Base-by-base conservation (phyloP, 1,139 yeast genomes). In the Kluyveromyces sp. region DNA sequence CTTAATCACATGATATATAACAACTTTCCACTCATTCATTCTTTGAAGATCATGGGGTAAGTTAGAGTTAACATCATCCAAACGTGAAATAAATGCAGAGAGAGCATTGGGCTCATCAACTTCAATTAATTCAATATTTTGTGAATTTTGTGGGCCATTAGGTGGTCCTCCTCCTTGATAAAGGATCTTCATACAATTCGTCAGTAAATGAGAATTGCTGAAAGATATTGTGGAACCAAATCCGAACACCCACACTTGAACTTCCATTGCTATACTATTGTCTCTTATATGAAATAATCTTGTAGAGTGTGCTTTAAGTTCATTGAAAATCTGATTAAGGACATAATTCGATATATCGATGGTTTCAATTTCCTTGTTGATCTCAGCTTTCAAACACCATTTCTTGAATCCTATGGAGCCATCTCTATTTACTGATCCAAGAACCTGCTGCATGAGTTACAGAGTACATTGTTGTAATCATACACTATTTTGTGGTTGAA, bases 241-340 rank as follows among this genome's bases (percentile, higher is more conserved):
- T 7, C 58, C 55, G 41, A 63, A 61, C 26, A 61, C 34, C 67
- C 67, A 63, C 4, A 61, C 32, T 3, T n/a, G 7, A 15, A 55
- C 44, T 3, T 54, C 30, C 15, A 42, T 40, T 7, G 29, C 31
- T 29, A 29, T 37, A 6, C 38, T 37, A n/a, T 35, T 38, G 33
- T 52, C 48, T 40, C 48, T 48, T 25, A 63, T 25, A 6, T 52
- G 34, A 6, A 55, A 45, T 25, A 56, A 47, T 30, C 66, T 50
- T 4, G 56, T 51, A 2, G 63, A 59, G 37, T 56, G 52, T 3
- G 54, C 53, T 31, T 51, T 56, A 1, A 56, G 38, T 10, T 41
- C 41, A 37, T 55, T 56, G 31, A 58, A 26, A 7, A 41, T 34
- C 28, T 41, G 43, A 28, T 35, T 34, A 4, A 41, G 10, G 8